Evolutionary conservation across 1,284 basidiomycete species (phyloP).

Genomic region (Veloporphyrellus conicus): DNA sequence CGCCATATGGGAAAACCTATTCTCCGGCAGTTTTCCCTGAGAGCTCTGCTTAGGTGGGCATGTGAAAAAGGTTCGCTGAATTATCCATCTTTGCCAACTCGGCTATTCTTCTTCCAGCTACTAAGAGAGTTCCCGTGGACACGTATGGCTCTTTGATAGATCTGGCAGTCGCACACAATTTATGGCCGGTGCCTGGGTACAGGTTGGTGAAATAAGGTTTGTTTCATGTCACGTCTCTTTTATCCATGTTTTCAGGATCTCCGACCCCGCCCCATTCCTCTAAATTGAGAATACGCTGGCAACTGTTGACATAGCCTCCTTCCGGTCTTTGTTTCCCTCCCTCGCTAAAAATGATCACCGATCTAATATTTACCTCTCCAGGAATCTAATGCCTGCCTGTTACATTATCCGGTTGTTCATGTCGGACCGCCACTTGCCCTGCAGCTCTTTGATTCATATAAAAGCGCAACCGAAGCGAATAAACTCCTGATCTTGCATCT

Average conservation of each 20-base stretch:
- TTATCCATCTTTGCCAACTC: slow-evolving; percentile 13
- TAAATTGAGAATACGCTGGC: slow-evolving; percentile 20
- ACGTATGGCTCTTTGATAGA: slow-evolving; percentile 13
- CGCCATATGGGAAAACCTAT: slow-evolving; percentile 13
- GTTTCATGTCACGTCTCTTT: slow-evolving; percentile 34
- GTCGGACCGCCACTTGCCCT: slow-evolving; percentile 15
- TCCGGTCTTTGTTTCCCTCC: slow-evolving; percentile 14
- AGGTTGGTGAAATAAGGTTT: slow-evolving; percentile 29
- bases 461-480: slow-evolving; percentile 12
- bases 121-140: slow-evolving; percentile 15
- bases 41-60: background rate
- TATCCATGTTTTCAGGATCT: slow-evolving; percentile 26
- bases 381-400: slow-evolving; percentile 9
- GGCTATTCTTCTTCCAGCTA: slow-evolving; percentile 11
- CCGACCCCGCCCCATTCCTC: slow-evolving; percentile 13
- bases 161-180: slow-evolving; percentile 3
- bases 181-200: slow-evolving; percentile 26
- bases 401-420: slow-evolving; percentile 18
- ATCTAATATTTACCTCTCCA: slow-evolving; percentile 21
- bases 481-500: slow-evolving; percentile 4
- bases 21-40: slow-evolving; percentile 13
- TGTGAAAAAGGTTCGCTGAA: slow-evolving; percentile 26
- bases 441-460: slow-evolving; percentile 24
- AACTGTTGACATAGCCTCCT: slow-evolving; percentile 10
- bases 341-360: slow-evolving; percentile 16